Conservation (phyloP, 768 basidiomycete species). For the Lactarius sanguifluus region DNA sequence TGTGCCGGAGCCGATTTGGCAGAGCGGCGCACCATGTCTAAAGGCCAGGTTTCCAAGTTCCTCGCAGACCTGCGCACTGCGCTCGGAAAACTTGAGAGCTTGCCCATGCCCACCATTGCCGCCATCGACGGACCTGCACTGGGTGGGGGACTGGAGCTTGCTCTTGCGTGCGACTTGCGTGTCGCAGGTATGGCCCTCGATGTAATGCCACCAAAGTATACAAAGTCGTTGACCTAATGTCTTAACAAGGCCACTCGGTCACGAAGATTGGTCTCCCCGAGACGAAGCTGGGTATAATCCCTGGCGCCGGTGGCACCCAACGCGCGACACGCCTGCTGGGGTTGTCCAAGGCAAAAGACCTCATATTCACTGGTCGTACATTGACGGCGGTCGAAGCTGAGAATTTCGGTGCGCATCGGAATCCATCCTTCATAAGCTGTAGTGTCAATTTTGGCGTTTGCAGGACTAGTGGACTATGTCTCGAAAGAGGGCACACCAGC, state of each 20-base stretch:
- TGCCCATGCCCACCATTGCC: conserved; percentile 88
- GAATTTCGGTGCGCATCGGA: conserved; percentile 56
- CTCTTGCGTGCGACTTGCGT: conserved; percentile 86
- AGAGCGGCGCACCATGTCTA: conserved; percentile 83
- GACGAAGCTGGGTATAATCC: conserved; percentile 75
- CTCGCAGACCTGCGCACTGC: conserved; percentile 70
- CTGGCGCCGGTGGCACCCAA: conserved; percentile 89
- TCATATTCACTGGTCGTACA: conserved; percentile 79
- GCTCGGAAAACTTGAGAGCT: conserved; percentile 70
- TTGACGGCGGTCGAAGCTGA: conserved; percentile 67
- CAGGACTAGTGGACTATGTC: conserved; percentile 83
- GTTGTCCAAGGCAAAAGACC: conserved; percentile 75
- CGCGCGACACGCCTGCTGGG: conserved; percentile 77
- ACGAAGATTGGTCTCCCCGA: conserved; percentile 90
- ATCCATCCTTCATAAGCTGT: background rate
- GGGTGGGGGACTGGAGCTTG: conserved; percentile 88
- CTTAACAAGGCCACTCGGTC: conserved; percentile 53
- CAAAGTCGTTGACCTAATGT: background rate
- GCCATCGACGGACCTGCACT: conserved; percentile 93
- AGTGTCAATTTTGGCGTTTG: background rate
- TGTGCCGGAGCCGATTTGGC: conserved; percentile 90
- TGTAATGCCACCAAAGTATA: conserved; percentile 13
- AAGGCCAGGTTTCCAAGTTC: conserved; percentile 71
- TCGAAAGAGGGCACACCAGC: conserved; percentile 59
- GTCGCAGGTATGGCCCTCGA: conserved; percentile 65